Conservation (phyloP, 192 early-diverging fungal genomes). For the Globomyces pollinis-pini region DNA sequence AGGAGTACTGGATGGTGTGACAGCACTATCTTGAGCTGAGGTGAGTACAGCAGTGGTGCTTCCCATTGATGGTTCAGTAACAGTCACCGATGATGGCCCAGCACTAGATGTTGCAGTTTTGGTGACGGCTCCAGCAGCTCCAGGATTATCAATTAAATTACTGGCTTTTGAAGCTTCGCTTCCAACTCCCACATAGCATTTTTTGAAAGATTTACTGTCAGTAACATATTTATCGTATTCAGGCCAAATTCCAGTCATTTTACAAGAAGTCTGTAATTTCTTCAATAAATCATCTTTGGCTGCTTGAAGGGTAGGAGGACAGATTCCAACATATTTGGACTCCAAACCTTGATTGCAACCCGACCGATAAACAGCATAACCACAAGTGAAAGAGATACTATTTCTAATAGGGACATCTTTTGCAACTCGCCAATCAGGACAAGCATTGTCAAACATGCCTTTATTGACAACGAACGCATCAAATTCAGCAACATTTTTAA, state of each 20-base stretch:
- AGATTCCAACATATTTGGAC: background rate
- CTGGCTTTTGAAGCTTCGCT: background rate
- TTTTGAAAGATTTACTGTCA: no score
- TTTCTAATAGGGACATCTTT: background rate
- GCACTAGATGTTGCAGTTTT: background rate
- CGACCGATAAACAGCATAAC: slow-evolving; percentile 1
- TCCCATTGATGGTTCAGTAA: no score
- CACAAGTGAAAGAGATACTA: background rate
- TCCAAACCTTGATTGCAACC: background rate
- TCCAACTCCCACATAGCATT: background rate
- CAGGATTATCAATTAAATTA: background rate
- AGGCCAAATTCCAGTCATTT: no score
- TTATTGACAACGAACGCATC: background rate
- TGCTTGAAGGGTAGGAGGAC: no score
- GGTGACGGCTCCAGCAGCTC: background rate
- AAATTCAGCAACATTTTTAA: background rate
- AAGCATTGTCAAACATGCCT: background rate
- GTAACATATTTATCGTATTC: no score
- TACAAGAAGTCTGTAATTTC: no score
- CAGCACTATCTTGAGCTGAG: no score
- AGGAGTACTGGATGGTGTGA: no score
- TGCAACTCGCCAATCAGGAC: background rate
- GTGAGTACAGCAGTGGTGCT: no score
- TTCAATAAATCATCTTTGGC: no score
- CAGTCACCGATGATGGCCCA: background rate